Percentiles rank a stretch among this genome's conserved stretches.
These are phyloP conservation scores for Pelargonium fulgidum DNA, from an alignment of 441 rosid genomes.

Conservation along the genomic window DNA sequence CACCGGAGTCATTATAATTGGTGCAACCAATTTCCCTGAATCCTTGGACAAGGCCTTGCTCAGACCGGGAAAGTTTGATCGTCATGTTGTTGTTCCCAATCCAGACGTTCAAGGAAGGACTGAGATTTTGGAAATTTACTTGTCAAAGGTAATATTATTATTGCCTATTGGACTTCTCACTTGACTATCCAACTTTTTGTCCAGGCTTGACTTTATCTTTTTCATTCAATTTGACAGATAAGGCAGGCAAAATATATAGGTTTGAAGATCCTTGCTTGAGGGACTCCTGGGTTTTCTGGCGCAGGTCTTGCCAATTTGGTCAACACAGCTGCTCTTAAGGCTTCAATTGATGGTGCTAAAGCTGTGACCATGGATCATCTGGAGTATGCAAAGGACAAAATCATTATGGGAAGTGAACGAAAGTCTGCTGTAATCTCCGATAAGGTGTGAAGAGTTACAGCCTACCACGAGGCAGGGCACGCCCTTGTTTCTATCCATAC, in stretches of 20 bases:
- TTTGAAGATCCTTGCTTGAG: constrained; percentile 86
- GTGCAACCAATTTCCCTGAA: constrained; percentile 92
- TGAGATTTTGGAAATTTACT: constrained; percentile 83
- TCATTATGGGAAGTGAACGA: constrained; percentile 95
- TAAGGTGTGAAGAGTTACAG: constrained; percentile 64
- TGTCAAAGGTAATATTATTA: constrained; percentile 58
- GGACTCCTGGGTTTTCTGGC: constrained; percentile 93
- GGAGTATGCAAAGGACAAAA: constrained; percentile 87
- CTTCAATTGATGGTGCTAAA: constrained; percentile 92
- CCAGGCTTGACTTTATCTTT: too few species aligned
- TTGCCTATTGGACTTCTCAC: too few species aligned
- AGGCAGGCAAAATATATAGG: constrained; percentile 83
- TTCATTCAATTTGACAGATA: constrained; percentile 34
- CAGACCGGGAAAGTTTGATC: constrained; percentile 94
- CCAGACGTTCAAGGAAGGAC: constrained; percentile 93
- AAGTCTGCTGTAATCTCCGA: constrained; percentile 88
- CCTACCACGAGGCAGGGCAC: constrained; percentile 96
- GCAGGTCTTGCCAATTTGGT: constrained; percentile 91
- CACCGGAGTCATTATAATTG: constrained; percentile 89
- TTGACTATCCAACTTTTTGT: too few species aligned
- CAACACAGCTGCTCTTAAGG: constrained; percentile 87
- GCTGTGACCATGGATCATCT: constrained; percentile 81
- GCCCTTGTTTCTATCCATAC: constrained; percentile 90
- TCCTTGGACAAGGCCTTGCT: constrained; percentile 89
- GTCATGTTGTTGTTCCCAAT: constrained; percentile 87